Evolutionary conservation across 2,329 filamentous ascomycete genomes (phyloP).

Genomic region (Aspergillus neotritici): DNA sequence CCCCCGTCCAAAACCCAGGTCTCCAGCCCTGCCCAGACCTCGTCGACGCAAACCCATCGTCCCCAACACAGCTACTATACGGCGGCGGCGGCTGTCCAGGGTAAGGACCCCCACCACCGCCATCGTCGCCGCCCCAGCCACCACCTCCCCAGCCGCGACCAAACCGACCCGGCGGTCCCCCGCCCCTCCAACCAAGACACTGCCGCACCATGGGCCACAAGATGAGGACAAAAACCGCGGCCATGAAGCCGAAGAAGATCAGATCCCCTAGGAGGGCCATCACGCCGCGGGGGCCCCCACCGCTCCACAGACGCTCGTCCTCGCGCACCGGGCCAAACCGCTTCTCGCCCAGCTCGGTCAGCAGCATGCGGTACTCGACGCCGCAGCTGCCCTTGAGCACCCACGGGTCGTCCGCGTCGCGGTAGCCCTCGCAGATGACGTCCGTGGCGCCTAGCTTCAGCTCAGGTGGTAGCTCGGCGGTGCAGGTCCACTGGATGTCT

Average conservation of each 20-base stretch:
- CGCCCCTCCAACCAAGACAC: slow-evolving; percentile 20
- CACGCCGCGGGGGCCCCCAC: slow-evolving; percentile 1
- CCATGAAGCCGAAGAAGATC: slow-evolving; percentile 32
- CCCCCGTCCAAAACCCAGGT: slow-evolving; percentile 46
- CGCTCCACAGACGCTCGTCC: slow-evolving; percentile 22
- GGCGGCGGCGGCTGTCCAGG: slow-evolving; percentile 35
- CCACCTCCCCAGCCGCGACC: slow-evolving; percentile 32
- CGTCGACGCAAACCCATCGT: slow-evolving; percentile 13
- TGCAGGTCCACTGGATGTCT: slow-evolving; percentile 89
- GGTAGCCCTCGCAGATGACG: slow-evolving; percentile 88
- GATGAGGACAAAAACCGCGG: slow-evolving; percentile 25
- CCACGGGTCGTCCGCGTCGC: slow-evolving; percentile 68
- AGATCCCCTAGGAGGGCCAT: slow-evolving; percentile 18
- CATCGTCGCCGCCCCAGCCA: slow-evolving; percentile 20
- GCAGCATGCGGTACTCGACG: slow-evolving; percentile 75
- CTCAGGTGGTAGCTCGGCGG: slow-evolving; percentile 56
- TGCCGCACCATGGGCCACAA: slow-evolving; percentile 20
- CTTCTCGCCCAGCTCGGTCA: slow-evolving; percentile 71
- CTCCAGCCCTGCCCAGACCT: slow-evolving; percentile 31
- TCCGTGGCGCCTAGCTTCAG: slow-evolving; percentile 79
- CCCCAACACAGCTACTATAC: slow-evolving; percentile 30
- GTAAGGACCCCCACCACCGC: slow-evolving; percentile 24
- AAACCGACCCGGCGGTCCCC: slow-evolving; percentile 25
- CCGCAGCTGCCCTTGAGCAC: slow-evolving; percentile 90
- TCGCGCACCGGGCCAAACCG: slow-evolving; percentile 56